Evolutionary conservation across 1,284 basidiomycete genomes (phyloP).

Genomic region (Cutaneotrichosporon sp.): DNA sequence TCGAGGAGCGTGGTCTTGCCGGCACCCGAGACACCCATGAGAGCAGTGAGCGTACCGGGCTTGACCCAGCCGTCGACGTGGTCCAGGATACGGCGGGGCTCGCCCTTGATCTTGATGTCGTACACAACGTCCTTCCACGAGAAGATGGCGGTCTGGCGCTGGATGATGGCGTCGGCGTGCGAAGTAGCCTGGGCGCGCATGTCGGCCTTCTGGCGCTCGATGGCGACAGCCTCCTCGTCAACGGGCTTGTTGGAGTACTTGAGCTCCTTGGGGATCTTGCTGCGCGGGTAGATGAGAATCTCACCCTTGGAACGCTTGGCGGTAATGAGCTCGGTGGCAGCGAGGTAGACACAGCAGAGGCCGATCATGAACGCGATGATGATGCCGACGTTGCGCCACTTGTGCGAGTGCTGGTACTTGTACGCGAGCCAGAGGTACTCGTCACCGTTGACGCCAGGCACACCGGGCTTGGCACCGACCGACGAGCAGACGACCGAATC

Average conservation of each 20-base stretch:
- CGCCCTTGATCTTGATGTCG: slow-evolving; percentile 63
- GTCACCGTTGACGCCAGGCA: slow-evolving; percentile 55
- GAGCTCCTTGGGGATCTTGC: slow-evolving; percentile 48
- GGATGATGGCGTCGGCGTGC: slow-evolving; percentile 43
- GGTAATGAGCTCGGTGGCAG: slow-evolving; percentile 60
- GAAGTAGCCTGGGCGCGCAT: slow-evolving; percentile 13
- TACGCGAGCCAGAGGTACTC: slow-evolving; percentile 64
- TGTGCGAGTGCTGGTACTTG: slow-evolving; percentile 62
- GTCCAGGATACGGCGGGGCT: slow-evolving; percentile 67
- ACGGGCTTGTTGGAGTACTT: slow-evolving; percentile 32
- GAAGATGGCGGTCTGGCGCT: slow-evolving; percentile 54
- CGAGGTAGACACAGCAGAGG: slow-evolving; percentile 58
- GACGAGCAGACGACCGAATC: slow-evolving; percentile 53
- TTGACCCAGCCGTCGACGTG: slow-evolving; percentile 80
- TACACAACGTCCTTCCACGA: slow-evolving; percentile 59
- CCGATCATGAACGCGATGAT: slow-evolving; percentile 59
- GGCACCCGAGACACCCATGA: slow-evolving; percentile 68
- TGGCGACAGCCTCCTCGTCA: slow-evolving; percentile 33
- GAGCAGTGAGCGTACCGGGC: slow-evolving; percentile 73
- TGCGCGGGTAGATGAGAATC: slow-evolving; percentile 57
- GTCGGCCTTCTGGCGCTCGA: slow-evolving; percentile 40
- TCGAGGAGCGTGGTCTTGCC: slow-evolving; percentile 80
- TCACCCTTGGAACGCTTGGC: slow-evolving; percentile 58
- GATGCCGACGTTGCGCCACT: slow-evolving; percentile 66
- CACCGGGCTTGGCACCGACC: slow-evolving; percentile 53